phyloP scores from a whole-genome alignment of 2,329 filamentous ascomycete genomes.

The Zopfia rhizophila region DNA sequence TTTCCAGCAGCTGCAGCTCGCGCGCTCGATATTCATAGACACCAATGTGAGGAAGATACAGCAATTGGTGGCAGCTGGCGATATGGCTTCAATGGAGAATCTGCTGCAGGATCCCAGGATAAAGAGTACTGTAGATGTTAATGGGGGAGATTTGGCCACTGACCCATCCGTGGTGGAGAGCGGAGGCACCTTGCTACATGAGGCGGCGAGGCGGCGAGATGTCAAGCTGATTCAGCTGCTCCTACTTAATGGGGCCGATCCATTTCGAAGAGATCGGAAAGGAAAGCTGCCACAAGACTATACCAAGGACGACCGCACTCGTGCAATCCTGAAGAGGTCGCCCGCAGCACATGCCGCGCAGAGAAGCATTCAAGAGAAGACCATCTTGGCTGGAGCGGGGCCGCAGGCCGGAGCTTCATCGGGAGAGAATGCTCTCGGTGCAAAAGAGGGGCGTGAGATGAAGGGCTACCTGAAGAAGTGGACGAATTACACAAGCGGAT shows the following conservation, averaged over 20 bases:
- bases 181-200: slow-evolving; percentile 93
- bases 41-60: slow-evolving; percentile 86
- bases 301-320: slow-evolving; percentile 91
- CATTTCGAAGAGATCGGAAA: slow-evolving; percentile 92
- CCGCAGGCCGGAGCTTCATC: slow-evolving; percentile 67
- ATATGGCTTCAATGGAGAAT: slow-evolving; percentile 81
- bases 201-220: slow-evolving; percentile 89
- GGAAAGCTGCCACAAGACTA: slow-evolving; percentile 96
- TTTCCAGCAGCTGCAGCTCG: slow-evolving; percentile 92
- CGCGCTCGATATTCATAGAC: slow-evolving; percentile 89
- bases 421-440: slow-evolving; percentile 68
- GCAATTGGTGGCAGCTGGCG: slow-evolving; percentile 74
- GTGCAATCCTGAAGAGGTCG: slow-evolving; percentile 89
- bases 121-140: slow-evolving; percentile 89
- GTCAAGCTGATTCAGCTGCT: slow-evolving; percentile 88
- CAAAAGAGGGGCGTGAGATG: slow-evolving; percentile 93
- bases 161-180: slow-evolving; percentile 80
- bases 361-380: slow-evolving; percentile 95
- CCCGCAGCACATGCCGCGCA: slow-evolving; percentile 95
- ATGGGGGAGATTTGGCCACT: slow-evolving; percentile 87
- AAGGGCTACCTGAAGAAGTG: slow-evolving; percentile 99
- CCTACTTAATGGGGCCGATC: slow-evolving; percentile 92
- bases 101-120: slow-evolving; percentile 86
- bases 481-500: slow-evolving; percentile 98
- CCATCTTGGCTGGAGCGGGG: slow-evolving; percentile 81